phyloP scores from a whole-genome alignment of 805 yeast species.

The Naumovozyma baii region DNA sequence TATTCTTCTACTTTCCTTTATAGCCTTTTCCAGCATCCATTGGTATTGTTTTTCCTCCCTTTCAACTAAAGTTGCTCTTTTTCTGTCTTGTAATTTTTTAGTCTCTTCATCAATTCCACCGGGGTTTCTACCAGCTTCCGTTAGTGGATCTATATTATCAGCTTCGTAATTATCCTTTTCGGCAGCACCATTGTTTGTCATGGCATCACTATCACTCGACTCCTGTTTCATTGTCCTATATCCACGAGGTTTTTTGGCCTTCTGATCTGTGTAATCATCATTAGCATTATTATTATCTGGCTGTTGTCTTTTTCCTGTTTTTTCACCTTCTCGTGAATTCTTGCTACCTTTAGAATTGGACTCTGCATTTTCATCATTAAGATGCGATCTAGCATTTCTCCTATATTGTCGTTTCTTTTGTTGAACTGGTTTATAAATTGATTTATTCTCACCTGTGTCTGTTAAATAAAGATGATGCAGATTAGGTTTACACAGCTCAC shows the following conservation, averaged over 20 bases:
- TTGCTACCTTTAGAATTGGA: background rate
- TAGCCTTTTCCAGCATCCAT: constrained; percentile 33
- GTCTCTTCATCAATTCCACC: constrained; percentile 16
- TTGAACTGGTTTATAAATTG: constrained; percentile 34
- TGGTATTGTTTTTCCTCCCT: constrained; percentile 38
- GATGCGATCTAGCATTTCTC: constrained; percentile 11
- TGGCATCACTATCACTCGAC: no score
- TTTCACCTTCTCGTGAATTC: no score
- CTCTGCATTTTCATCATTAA: background rate
- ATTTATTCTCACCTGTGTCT: constrained; percentile 20
- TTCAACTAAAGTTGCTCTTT: constrained; percentile 32
- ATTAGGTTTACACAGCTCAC: constrained; percentile 85
- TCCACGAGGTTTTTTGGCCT: background rate
- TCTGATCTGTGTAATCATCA: background rate
- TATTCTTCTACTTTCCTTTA: constrained; percentile 33
- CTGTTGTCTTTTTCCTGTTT: constrained; percentile 3
- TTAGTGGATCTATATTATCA: constrained; percentile 3
- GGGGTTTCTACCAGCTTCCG: background rate
- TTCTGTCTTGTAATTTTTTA: constrained; percentile 25
- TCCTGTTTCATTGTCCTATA: no score
- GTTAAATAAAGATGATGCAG: constrained; percentile 40
- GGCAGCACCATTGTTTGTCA: background rate
- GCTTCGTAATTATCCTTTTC: constrained; percentile 3
- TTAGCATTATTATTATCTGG: constrained; percentile 2
- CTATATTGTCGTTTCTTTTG: constrained; percentile 28